Evolutionary conservation across 352 stramenopile species (phyloP), one percentile per base, ranked within the genome.

Genomic region (Pythium phragmiticola): DNA sequence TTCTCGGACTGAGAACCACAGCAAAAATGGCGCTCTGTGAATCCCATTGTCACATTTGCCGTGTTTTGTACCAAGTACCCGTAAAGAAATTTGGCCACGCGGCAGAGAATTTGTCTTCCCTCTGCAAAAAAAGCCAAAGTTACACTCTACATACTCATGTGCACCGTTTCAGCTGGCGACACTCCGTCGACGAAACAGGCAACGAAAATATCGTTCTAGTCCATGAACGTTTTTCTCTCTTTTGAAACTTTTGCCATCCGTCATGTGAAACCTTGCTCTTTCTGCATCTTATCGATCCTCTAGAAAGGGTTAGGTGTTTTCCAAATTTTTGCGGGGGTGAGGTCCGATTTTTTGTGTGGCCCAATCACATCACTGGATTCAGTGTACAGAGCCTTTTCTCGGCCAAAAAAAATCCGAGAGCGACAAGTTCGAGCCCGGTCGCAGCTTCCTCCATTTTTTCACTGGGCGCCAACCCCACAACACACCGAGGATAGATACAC

Each of bases 391-490:
- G 39, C 39, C 39, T 9, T 8, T 19, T 17, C 34, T 14, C 1
- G 14, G 14, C 39, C 7, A 46, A 19, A 2, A 46, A 46, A 46
- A 46, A 46, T 46, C 39, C 5, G 17, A 14, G 39, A 14, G 39
- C 14, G 39, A n/a, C 39, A 42, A 11, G 7, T 16, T n/a, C 34
- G 33, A 21, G 9, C 14, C 28, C 28, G n/a, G 13, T 53, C 41
- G 4, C 5, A 7, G 47, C 8, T 34, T 54, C 34, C 34, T 41
- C 34, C 48, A 54, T 54, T 54, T 54, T 72, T 74, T 60, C 53
- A 72, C 62, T 36, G 36, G 23, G 7, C 42, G 41, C 49, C n/a
- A 17, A 82, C 48, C 34, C 48, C 5, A 43, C 34, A 45, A 58
- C 41, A 48, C 5, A n/a, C 37, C 52, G 19, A 39, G 28, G 21